A percentile compares a stretch with the other conserved stretches of the same genome.
Evolutionary conservation across 352 stramenopile species (phyloP).

Genomic region (Plasmopara viticola): DNA sequence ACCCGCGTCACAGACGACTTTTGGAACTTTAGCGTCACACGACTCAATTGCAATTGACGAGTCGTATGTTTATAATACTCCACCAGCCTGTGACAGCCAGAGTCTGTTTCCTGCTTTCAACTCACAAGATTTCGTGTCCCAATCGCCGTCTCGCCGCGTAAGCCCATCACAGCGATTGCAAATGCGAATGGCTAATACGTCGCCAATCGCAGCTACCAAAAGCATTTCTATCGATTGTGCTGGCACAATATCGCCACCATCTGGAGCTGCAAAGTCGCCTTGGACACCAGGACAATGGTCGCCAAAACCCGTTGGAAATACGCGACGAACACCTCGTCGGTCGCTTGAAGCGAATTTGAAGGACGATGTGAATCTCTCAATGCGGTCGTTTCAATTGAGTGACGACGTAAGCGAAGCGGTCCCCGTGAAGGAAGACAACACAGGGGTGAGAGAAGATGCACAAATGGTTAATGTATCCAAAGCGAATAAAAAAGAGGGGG

Average conservation of each 20-base stretch:
- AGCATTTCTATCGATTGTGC: slow-evolving; percentile 21
- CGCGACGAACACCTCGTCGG: slow-evolving; percentile 14
- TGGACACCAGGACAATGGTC: slow-evolving; percentile 23
- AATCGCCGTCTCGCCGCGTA: slow-evolving; percentile 16
- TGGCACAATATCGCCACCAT: slow-evolving; percentile 23
- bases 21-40: slow-evolving; percentile 1
- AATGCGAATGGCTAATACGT: slow-evolving; percentile 44
- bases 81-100: slow-evolving; percentile 18
- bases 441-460: slow-evolving; percentile 17
- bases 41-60: slow-evolving; percentile 25
- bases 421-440: slow-evolving; percentile 19
- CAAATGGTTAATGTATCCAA: slow-evolving; percentile 23
- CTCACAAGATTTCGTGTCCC: slow-evolving; percentile 44
- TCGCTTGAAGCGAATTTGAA: slow-evolving; percentile 23
- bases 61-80: slow-evolving; percentile 72
- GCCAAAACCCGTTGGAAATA: slow-evolving; percentile 17
- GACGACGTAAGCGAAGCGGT: slow-evolving; percentile 27
- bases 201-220: slow-evolving; percentile 40
- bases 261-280: slow-evolving; percentile 22
- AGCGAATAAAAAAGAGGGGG: slow-evolving; percentile 9
- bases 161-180: slow-evolving; percentile 50
- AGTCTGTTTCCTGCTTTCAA: slow-evolving; percentile 53
- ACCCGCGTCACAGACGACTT: slow-evolving; percentile 14
- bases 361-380: slow-evolving; percentile 51
- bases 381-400: slow-evolving; percentile 68